A percentile compares a stretch with the other conserved stretches of the same genome.
phyloP scores from a whole-genome alignment of 495 filamentous ascomycete species.

The Aspergillus hancockii region DNA sequence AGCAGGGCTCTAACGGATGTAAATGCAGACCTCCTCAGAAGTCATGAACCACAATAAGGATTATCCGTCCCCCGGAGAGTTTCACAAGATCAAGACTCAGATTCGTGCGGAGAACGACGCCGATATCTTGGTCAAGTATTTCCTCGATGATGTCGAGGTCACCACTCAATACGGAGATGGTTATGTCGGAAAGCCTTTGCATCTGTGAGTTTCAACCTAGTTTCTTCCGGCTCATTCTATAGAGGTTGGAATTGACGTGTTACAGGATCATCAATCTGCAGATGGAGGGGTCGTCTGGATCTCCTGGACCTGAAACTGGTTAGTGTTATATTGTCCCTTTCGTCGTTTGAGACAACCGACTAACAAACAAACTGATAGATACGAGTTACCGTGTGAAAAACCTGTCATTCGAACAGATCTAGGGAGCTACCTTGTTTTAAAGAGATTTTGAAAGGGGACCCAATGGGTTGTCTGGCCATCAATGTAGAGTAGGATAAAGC shows the following conservation, averaged over 20 bases:
- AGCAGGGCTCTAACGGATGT: background rate
- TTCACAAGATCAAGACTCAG: constrained; percentile 53
- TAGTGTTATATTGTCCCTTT: constrained; percentile 7
- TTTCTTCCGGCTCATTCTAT: background rate
- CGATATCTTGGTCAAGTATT: constrained; percentile 55
- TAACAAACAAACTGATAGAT: background rate
- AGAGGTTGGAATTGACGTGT: background rate
- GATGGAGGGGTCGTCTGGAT: constrained; percentile 33
- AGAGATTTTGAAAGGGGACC: background rate
- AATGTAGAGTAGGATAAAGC: too few species aligned
- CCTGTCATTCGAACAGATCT: constrained; percentile 16
- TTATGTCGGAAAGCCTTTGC: constrained; percentile 48
- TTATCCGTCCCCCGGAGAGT: constrained; percentile 48
- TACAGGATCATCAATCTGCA: constrained; percentile 29
- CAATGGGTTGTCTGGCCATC: too few species aligned
- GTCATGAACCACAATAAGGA: constrained; percentile 48
- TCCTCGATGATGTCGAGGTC: constrained; percentile 50
- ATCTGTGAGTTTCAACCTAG: constrained; percentile 20
- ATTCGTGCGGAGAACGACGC: constrained; percentile 53
- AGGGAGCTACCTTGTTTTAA: background rate
- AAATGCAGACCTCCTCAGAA: constrained; percentile 38
- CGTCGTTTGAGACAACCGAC: background rate
- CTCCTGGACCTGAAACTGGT: constrained; percentile 28
- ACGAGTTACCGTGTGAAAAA: constrained; percentile 17
- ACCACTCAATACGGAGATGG: constrained; percentile 53